Base-by-base conservation (phyloP, 2,329 filamentous ascomycete genomes). In the Apiospora arundinis region DNA sequence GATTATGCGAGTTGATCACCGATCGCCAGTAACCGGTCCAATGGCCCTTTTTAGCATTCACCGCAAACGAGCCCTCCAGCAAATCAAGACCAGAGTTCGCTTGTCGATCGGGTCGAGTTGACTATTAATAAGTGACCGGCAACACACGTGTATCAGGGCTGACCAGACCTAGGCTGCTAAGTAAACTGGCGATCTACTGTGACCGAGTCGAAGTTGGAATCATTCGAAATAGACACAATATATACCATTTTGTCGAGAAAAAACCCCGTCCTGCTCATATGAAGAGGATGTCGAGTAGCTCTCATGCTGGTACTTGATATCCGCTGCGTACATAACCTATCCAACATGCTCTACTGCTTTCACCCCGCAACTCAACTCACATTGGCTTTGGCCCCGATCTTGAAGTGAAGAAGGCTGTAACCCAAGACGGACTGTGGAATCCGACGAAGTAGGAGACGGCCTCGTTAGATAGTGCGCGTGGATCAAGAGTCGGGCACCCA, bases 1-100 rank as follows among this genome's bases (percentile, higher is more conserved):
- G 32, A 63, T n/a, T 40, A 63, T 63, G 56, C 32, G 56, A 63
- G 28, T 18, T n/a, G 28, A 63, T 63, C 56, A 63, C 56, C 56
- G 56, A 63, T 63, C 56, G 18, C 28, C 49, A 56, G 49, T 25
- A 56, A 12, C 49, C 25, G 23, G 49, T 32, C 49, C 49, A 32
- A 25, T 32, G 37, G 56, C 56, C 32, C 32, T 12, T 63, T 40
- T 63, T 23, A 63, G 18, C 32, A 63, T 40, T 60, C 52, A 37
- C 52, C 56, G 32, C 56, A n/a, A 40, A 63, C 28, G 21, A 37
- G 28, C 52, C 32, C 52, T 60, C 14, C 28, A 63, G 56, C 56
- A 40, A 63, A 63, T 63, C 28, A 60, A 60, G 16, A 21, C 28
- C 28, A 3, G 28, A 32, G 28, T 16, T 21, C 21, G 5, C 21